Base-by-base conservation (phyloP, 495 filamentous ascomycete genomes). In the Penicillium alfredii region DNA sequence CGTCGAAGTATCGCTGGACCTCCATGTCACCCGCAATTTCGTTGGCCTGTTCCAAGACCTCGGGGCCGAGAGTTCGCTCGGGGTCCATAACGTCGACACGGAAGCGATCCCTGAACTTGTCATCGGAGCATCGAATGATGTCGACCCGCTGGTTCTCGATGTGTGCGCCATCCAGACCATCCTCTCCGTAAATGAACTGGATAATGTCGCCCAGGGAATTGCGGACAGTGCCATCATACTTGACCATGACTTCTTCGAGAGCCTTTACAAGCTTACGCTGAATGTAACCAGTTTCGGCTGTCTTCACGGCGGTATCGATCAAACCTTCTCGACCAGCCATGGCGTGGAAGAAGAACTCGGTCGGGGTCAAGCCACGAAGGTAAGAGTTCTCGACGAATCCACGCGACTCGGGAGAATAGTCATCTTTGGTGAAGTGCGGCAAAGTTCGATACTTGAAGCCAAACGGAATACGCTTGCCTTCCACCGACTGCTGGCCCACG, bases 271-370 rank as follows among this genome's bases (percentile, higher is more conserved):
- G 73, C 64, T 93, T 85, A 62, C 92, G 86, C 64, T 99, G 92
- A 46, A 99, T 97, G 60, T 99, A 99, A 65, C 92, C 92, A 26
- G 92, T 99, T 56, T 99, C 92, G 21, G 92, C 92, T 42, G 92
- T 99, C 74, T 99, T 99, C 56, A 99, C 92, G 49, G 92, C 92
- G 13, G 92, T 99, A 76, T 99, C 92, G 49, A 99, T 99, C 29
- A 99, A 72, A 92, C 92, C 92, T 64, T 99, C 92, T 68, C 92
- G 82, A 84, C 92, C 92, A 67, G 92, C 92, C 92, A 99, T 99
- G 47, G 92, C 92, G 69, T 99, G 92, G 74, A 99, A 99, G 72
- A 94, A 99, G 62, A 97, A 99, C 50, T 99, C 92, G 1, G 84
- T 82, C 2, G 92, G 89, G 0, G 92, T 99, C 40, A 99, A 66